phyloP scores from a whole-genome alignment of 2,329 filamentous ascomycete genomes.

The Rosellinia necatrix region DNA sequence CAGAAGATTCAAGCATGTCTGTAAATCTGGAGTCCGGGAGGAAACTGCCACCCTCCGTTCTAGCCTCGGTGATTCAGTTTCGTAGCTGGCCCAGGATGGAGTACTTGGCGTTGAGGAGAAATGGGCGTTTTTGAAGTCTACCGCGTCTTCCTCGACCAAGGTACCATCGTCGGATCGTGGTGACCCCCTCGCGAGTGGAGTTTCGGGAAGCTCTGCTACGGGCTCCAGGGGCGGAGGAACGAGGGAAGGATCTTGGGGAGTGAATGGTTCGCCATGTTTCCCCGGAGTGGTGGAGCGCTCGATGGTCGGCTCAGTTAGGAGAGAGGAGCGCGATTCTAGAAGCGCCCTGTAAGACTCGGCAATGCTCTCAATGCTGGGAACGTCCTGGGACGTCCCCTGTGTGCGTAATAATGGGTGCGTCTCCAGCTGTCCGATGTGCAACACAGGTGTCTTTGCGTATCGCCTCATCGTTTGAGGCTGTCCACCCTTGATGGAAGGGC shows the following conservation, averaged over 20 bases:
- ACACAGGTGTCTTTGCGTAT: conserved; percentile 57
- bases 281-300: conserved; percentile 23
- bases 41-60: conserved; percentile 7
- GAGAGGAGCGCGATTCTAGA: conserved; percentile 47
- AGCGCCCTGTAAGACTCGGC: conserved; percentile 57
- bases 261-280: conserved; percentile 7
- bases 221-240: conserved; percentile 20
- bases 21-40: conserved; percentile 48
- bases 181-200: conserved; percentile 33
- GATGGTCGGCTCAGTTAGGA: conserved; percentile 37
- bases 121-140: conserved; percentile 53
- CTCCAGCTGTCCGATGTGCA: conserved; percentile 56
- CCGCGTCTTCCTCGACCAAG: conserved; percentile 52
- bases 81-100: conserved; percentile 29
- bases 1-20: conserved; percentile 57
- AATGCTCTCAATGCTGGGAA: conserved; percentile 52
- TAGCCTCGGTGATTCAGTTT: conserved; percentile 18
- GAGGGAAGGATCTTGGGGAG: conserved; percentile 14
- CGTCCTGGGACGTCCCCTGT: conserved; percentile 39
- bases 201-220: conserved; percentile 26
- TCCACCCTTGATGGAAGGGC: conserved; percentile 30
- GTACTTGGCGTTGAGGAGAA: conserved; percentile 44
- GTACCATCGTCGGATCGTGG: conserved; percentile 52
- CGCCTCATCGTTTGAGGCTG: conserved; percentile 45
- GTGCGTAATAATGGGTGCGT: conserved; percentile 33